Percentiles rank a stretch among this genome's conserved stretches.
phyloP scores from a whole-genome alignment of 345 rosid genomes.

The Durio zibethinus region DNA sequence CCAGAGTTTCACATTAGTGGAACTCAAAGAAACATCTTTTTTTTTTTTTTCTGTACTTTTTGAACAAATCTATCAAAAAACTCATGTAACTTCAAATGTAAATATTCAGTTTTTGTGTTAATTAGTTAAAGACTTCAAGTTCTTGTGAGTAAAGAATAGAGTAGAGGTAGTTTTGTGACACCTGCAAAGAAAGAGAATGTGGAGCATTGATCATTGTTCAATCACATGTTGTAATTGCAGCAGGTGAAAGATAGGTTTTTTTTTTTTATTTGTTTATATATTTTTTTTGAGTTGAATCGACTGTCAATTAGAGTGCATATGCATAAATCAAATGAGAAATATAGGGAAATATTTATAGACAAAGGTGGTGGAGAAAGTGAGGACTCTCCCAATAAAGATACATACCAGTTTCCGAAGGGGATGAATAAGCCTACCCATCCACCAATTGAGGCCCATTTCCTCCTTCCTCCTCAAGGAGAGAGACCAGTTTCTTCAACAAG shows the following conservation, averaged over 20 bases:
- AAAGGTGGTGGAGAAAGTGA: slow-evolving; percentile 25
- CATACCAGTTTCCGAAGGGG: neutral
- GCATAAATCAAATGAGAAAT: slow-evolving; percentile 21
- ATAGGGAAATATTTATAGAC: slow-evolving; percentile 30
- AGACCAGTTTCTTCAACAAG: slow-evolving; percentile 19
- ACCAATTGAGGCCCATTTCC: slow-evolving; percentile 35
- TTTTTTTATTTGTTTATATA: neutral
- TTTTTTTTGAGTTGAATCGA: neutral
- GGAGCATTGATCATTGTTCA: neutral
- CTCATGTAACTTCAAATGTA: neutral
- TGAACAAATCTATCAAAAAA: no score
- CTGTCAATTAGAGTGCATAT: slow-evolving; percentile 7
- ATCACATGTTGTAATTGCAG: neutral
- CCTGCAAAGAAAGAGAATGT: neutral
- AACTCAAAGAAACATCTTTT: no score
- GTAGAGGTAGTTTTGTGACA: neutral
- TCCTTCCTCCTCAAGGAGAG: slow-evolving; percentile 23
- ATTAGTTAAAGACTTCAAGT: neutral
- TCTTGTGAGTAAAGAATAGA: neutral
- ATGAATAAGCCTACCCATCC: slow-evolving; percentile 27
- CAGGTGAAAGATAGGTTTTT: neutral
- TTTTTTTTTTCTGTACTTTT: no score
- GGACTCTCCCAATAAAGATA: slow-evolving; percentile 14
- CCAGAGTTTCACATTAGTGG: neutral
- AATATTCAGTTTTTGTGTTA: neutral